These are phyloP conservation scores for Hordeum marinum DNA, from an alignment of 176 grass and related monocot species.

Conservation along the genomic window DNA sequence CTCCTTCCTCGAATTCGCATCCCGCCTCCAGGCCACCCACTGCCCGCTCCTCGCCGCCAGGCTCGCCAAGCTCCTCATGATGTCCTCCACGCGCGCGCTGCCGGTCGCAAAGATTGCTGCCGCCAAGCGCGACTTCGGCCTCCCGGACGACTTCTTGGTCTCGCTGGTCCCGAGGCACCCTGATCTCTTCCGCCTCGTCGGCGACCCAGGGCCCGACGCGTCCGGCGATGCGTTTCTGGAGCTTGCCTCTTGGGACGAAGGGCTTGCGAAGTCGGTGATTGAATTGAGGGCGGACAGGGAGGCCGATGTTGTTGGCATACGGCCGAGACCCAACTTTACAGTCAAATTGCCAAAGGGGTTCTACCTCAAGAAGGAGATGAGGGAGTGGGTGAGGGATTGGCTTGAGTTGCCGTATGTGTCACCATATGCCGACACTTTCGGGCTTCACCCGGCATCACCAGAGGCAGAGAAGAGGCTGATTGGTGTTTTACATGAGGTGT, in stretches of 20 bases:
- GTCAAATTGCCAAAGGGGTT: conserved; percentile 69
- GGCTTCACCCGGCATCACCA: conserved; percentile 34
- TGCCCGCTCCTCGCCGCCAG: conserved; percentile 44
- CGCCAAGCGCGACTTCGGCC: conserved; percentile 72
- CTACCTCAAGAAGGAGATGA: conserved; percentile 84
- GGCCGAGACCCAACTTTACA: conserved; percentile 65
- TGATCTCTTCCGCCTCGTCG: conserved; percentile 45
- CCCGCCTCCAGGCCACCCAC: conserved; percentile 31
- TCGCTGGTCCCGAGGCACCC: conserved; percentile 60
- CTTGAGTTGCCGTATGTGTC: conserved; percentile 81
- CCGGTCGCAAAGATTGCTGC: conserved; percentile 57
- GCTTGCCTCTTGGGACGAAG: conserved; percentile 64
- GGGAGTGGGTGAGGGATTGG: conserved; percentile 86
- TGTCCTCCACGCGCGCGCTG: conserved; percentile 56
- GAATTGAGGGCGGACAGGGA: conserved; percentile 72
- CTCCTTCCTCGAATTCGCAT: conserved; percentile 43
- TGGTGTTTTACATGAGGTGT: conserved; percentile 71
- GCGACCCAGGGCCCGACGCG: conserved; percentile 39
- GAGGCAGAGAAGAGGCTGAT: conserved; percentile 79
- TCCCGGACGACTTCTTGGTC: conserved; percentile 72
- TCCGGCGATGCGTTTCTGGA: conserved; percentile 50
- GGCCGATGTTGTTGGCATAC: conserved; percentile 43
- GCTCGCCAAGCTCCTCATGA: conserved; percentile 88
- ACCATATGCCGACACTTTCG: conserved; percentile 46
- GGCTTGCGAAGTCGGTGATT: conserved; percentile 54